Conservation (phyloP, 2,329 filamentous ascomycete species). For the Alternaria atra region DNA sequence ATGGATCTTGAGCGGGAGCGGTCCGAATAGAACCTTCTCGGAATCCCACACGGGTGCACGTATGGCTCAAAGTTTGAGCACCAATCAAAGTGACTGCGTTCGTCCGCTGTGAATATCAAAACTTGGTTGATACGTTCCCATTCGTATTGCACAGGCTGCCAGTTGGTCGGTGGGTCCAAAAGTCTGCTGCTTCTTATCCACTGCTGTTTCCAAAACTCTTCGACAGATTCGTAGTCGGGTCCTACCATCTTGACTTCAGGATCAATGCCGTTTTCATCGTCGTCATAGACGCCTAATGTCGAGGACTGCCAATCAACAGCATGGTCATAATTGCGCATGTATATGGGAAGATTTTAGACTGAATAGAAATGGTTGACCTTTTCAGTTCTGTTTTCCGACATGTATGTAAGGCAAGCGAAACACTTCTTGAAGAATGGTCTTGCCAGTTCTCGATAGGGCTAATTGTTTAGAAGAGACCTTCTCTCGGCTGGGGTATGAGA, state of each 20-base stretch:
- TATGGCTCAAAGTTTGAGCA: neutral
- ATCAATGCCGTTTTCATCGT: neutral
- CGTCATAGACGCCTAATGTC: neutral
- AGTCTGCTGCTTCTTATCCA: neutral
- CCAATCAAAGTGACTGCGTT: neutral
- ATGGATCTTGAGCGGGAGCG: neutral
- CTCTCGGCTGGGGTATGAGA: too few species aligned
- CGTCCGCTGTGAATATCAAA: neutral
- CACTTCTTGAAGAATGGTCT: neutral
- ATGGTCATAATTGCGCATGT: neutral
- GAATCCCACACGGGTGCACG: neutral
- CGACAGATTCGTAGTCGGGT: neutral
- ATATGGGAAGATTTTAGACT: neutral
- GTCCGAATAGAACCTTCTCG: neutral
- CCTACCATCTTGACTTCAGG: neutral
- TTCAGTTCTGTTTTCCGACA: neutral
- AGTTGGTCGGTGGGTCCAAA: neutral
- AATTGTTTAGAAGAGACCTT: too few species aligned
- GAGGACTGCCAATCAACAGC: neutral
- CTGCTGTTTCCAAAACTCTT: neutral
- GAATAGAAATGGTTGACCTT: neutral
- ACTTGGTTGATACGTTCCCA: neutral
- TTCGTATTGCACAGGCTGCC: neutral
- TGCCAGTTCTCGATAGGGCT: neutral
- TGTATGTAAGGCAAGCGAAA: neutral